Base-by-base conservation (phyloP, 495 filamentous ascomycete genomes). In the Penicillium lividum region DNA sequence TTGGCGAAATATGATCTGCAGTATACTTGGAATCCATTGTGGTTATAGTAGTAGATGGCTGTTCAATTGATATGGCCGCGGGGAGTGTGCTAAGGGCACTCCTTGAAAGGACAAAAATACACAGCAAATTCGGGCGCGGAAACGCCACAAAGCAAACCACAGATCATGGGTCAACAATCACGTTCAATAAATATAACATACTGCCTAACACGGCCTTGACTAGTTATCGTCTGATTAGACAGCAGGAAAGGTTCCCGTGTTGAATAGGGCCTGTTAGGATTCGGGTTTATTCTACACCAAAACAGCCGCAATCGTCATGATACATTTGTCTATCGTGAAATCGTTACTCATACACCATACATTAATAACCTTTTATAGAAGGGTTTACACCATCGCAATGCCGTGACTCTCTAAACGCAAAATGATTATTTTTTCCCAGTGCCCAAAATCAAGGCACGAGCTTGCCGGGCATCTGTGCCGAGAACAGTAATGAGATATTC, bases 401-500 rank as follows among this genome's bases (percentile, higher is more conserved):
- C 47, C 59, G 22, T 62, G 53, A 50, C 52, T 16, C 34, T 28
- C 16, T 16, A 43, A 27, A 44, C 28, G 15, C 28, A 30, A 36
- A 52, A 54, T 40, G 45, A 27, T 40, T 62, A 68, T 56, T 65
- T 55, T 55, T 61, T 53, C 40, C 34, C 51, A 25, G 65, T 60
- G 18, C 71, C 69, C 42, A 78, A 36, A 38, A 79, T 79, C 52
- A 76, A 59, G 2, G 66, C 57, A 42, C 74, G 74, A n/a, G 80
- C 79, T 63, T 82, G 71, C 22, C 76, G 66, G 13, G 73, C 65
- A 33, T 78, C 73, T 4, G 78, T 77, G 34, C 80, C 80, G 22
- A 83, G 74, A 51, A 81, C 71, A 54, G 77, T 79, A 48, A 82
- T 75, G 33, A 83, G 74, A 66, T 83, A 84, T 57, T 81, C 74